Percentiles rank a stretch among this genome's conserved stretches.
These are phyloP conservation scores for Gossypium rotundifolium DNA, from an alignment of 345 rosid genomes.

Conservation along the genomic window DNA sequence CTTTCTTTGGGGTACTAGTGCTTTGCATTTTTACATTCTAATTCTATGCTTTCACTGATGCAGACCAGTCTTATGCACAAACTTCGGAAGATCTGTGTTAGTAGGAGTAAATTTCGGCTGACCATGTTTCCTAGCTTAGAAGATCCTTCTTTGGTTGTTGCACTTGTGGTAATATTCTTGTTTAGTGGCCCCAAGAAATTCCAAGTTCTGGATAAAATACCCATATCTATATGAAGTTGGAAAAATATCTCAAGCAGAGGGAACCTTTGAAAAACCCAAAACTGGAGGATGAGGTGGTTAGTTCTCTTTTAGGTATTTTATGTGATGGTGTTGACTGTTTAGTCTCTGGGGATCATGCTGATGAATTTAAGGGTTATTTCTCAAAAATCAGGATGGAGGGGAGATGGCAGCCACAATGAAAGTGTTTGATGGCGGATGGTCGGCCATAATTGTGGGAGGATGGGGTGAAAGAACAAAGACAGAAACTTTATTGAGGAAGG, in stretches of 20 bases:
- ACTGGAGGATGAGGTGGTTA: neutral
- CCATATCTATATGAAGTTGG: neutral
- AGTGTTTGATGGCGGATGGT: neutral
- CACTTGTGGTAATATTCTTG: constrained; percentile 64
- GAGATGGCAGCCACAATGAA: neutral
- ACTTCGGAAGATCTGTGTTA: constrained; percentile 62
- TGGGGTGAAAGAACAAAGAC: neutral
- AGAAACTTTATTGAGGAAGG: neutral
- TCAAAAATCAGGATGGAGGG: constrained; percentile 2
- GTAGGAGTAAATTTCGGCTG: constrained; percentile 53
- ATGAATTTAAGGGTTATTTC: neutral
- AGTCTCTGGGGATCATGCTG: neutral
- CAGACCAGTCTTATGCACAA: constrained; percentile 95
- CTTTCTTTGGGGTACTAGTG: neutral
- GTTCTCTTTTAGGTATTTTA: neutral
- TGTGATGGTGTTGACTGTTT: neutral
- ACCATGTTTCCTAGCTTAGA: constrained; percentile 62
- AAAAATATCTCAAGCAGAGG: neutral
- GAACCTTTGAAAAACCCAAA: neutral
- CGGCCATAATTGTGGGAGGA: neutral
- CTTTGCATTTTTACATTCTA: neutral
- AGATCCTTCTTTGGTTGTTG: constrained; percentile 48
- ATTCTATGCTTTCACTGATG: constrained; percentile 17
- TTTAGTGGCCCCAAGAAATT: constrained; percentile 11
- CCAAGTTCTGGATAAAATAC: neutral